Base-by-base conservation (phyloP, 108 stramenopile genomes). In the Discostella stelligeroides region DNA sequence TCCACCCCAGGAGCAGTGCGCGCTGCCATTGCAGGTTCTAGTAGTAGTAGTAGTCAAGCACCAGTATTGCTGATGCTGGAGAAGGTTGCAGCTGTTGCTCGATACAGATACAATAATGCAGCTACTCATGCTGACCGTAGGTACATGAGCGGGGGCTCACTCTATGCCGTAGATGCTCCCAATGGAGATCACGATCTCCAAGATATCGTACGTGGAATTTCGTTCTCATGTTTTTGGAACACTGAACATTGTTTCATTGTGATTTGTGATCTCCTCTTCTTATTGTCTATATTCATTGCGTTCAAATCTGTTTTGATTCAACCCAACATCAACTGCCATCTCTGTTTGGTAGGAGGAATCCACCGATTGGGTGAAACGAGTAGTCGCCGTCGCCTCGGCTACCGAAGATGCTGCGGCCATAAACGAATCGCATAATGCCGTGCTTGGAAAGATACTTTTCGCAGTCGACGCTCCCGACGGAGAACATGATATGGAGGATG, bases 401-500 rank as follows among this genome's bases (percentile, higher is more conserved):
- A 58, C 72, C 10, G 72, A 73, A 58, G 63, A 73, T 58, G 62
- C 75, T 41, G 24, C 47, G 12, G 54, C 67, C 2, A 69, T 76
- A 17, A 70, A 50, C 14, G 27, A 68, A 47, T n/a, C 63, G 34
- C 75, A 76, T 27, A 62, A 76, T 57, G 75, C 68, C 18, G 75
- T 76, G 11, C 21, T 69, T 1, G 63, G 63, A 11, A 64, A 63
- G 10, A 61, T 12, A 18, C 28, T 69, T 14, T 76, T 76, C 58
- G 75, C 75, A 4, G 75, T 76, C 17, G 75, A 76, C 27, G 68
- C 68, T 28, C 75, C 75, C 15, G 75, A 76, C 34, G 75, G 75
- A 54, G 75, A 76, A 43, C 75, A 76, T 48, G 75, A 76, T 59
- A 63, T 76, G 30, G 75, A 76, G 30, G 75, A 76, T 53, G 61